Base-by-base conservation (phyloP, 352 stramenopile species). In the Phytophthora multivora region DNA sequence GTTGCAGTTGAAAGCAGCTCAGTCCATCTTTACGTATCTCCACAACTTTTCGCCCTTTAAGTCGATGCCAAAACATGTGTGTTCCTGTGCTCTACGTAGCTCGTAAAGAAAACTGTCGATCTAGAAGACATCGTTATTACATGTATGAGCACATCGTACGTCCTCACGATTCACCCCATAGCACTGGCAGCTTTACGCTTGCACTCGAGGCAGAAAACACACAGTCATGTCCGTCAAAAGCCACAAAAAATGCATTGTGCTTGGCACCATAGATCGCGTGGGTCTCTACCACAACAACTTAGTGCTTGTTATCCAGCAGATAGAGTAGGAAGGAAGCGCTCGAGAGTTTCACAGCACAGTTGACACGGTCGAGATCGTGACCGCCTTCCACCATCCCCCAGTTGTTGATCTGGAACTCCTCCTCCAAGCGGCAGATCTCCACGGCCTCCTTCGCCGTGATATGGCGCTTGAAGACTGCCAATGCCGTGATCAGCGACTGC, bases 311-410 rank as follows among this genome's bases (percentile, higher is more conserved):
- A 42, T 91, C 82, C 64, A 93, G 73, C 31, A 96, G 67, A 73
- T 77, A 95, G 38, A 96, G 71, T 54, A 96, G 79, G 58, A 91
- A 88, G 36, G 85, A 95, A 25, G 88, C 85, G 64, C 86, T 95
- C 19, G 87, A 90, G 35, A 96, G 59, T 66, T 87, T 87, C 25
- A 95, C 86, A 5, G 73, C 69, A 68, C 82, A 93, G 70, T 96
- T 94, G 33, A 94, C 88, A 57, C 88, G 85, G 66, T 96, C 88
- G 19, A 96, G 74, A 66, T 96, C 88, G 59, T 96, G 88, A 55
- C 88, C 88, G 31, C 88, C 88, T 62, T 96, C 88, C 16, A 96
- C 88, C 54, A 96, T 77, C 2, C 88, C 88, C 88, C 88, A 96
- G 45, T 86, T 82, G 51, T 75, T 80, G 62, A 96, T 96, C 77